Evolutionary conservation across 2,329 filamentous ascomycete species (phyloP), one percentile per base, ranked within the genome.

Genomic region (Coniochaeta ligniaria): DNA sequence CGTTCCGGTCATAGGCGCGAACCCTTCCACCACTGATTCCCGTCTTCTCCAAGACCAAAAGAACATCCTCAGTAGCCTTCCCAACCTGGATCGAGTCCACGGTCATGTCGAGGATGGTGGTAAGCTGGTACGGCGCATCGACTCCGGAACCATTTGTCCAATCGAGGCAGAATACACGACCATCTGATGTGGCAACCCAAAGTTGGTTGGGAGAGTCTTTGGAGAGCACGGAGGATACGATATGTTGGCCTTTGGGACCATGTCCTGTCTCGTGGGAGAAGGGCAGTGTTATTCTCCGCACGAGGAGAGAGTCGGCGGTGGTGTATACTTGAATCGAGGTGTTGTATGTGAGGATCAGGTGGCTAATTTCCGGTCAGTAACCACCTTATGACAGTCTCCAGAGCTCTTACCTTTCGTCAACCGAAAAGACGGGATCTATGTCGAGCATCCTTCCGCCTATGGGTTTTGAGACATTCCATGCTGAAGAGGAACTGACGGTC

Each of bases 261-360:
- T 61, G 63, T n/a, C 66, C 63, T n/a, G 65, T 67, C 8, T 70
- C 67, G 14, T 60, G 17, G 65, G 67, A 57, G 67, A 63, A 76
- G 14, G 83, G 76, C 57, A 97, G 87, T 60, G 86, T 35, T 57
- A 57, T 57, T 24, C 54, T 85, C 66, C 91, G 87, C 54, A 91
- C 80, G 24, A 96, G 83, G 57, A 96, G 83, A 1, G 95, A 98
- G 60, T 92, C 92, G 64, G 84, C 79, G 33, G 91, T 85, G 1
- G 90, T 90, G 74, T 95, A 96, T 28, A 96, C 82, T 71, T 92
- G 89, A 59, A 97, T 79, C 11, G 88, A 88, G 31, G 84, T 87
- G 62, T 87, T 83, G 68, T 91, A 91, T 35, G 88, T 84, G 60
- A 96, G 73, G 61, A 97, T 86, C 43, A 97, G 72, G 73, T 88